phyloP scores from a whole-genome alignment of 2,329 filamentous ascomycete species.

The Ascochyta fabae region DNA sequence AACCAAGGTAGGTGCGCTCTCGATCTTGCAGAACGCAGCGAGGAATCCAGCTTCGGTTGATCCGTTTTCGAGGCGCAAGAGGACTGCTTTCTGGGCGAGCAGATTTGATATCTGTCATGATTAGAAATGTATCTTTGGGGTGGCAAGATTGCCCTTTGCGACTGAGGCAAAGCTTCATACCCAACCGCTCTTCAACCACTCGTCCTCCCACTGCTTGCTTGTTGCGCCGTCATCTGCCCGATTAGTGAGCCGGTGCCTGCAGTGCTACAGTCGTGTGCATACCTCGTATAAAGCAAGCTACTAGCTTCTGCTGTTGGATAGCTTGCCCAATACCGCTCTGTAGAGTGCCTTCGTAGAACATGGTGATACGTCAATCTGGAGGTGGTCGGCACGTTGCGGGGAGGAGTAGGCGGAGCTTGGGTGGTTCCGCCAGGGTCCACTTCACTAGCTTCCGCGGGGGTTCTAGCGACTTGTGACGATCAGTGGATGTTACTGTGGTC shows the following conservation, averaged over 20 bases:
- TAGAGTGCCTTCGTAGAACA: slow-evolving; percentile 84
- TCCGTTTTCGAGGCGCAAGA: slow-evolving; percentile 72
- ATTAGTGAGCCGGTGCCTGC: not conserved
- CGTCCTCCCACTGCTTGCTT: slow-evolving; percentile 74
- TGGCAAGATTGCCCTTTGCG: not conserved
- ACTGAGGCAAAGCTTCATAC: slow-evolving; percentile 28
- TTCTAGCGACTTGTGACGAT: slow-evolving; percentile 4
- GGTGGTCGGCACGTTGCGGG: slow-evolving; percentile 15
- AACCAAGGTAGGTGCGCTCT: slow-evolving; percentile 77
- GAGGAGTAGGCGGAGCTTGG: slow-evolving; percentile 12
- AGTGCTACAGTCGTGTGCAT: slow-evolving; percentile 16
- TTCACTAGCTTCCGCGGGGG: slow-evolving; percentile 3
- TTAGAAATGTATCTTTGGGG: not conserved
- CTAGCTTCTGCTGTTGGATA: slow-evolving; percentile 75
- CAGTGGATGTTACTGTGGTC: not conserved
- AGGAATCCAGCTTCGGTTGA: slow-evolving; percentile 84
- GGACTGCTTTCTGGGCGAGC: slow-evolving; percentile 68
- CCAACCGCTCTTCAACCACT: slow-evolving; percentile 61
- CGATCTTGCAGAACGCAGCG: slow-evolving; percentile 81
- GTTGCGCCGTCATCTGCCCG: slow-evolving; percentile 70
- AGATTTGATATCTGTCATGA: slow-evolving; percentile 50
- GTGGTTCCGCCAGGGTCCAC: slow-evolving; percentile 4
- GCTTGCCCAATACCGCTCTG: slow-evolving; percentile 81
- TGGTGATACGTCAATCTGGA: slow-evolving; percentile 43
- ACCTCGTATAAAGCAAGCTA: slow-evolving; percentile 87